phyloP scores from a whole-genome alignment of 306 rosid genomes.

The Rosa multiflora region DNA sequence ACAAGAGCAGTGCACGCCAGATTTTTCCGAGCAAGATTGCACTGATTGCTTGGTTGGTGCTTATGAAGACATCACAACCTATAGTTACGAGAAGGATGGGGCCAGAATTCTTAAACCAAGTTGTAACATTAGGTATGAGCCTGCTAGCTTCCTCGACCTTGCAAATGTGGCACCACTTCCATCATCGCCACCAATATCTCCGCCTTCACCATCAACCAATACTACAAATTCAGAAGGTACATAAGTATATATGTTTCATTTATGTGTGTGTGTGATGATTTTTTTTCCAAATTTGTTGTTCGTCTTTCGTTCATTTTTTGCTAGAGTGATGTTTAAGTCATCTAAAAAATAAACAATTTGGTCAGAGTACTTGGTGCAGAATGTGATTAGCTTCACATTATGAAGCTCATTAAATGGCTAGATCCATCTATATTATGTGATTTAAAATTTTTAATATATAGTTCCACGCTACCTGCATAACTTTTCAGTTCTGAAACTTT shows the following conservation, averaged over 20 bases:
- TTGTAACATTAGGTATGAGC: constrained; percentile 10
- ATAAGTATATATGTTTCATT: not conserved
- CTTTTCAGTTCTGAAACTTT: too few relatives aligned
- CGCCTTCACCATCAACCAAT: not conserved
- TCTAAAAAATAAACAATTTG: too few relatives aligned
- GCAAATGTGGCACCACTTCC: not conserved
- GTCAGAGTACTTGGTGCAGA: too few relatives aligned
- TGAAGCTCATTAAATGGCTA: too few relatives aligned
- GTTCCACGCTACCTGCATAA: too few relatives aligned
- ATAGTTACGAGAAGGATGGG: not conserved
- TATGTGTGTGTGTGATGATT: not conserved
- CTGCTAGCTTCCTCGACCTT: not conserved
- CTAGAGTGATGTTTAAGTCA: too few relatives aligned
- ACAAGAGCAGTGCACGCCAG: constrained; percentile 24
- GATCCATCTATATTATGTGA: too few relatives aligned
- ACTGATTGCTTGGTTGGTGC: not conserved
- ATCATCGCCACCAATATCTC: not conserved
- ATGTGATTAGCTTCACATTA: too few relatives aligned
- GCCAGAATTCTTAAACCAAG: constrained; percentile 4
- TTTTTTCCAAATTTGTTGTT: too few relatives aligned
- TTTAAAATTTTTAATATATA: too few relatives aligned
- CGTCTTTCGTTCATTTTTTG: too few relatives aligned
- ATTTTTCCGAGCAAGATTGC: constrained; percentile 2
- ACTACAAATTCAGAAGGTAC: too few relatives aligned
- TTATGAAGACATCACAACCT: not conserved